phyloP scores from a whole-genome alignment of 2,329 filamentous ascomycete species.

The Trichoderma koningii region DNA sequence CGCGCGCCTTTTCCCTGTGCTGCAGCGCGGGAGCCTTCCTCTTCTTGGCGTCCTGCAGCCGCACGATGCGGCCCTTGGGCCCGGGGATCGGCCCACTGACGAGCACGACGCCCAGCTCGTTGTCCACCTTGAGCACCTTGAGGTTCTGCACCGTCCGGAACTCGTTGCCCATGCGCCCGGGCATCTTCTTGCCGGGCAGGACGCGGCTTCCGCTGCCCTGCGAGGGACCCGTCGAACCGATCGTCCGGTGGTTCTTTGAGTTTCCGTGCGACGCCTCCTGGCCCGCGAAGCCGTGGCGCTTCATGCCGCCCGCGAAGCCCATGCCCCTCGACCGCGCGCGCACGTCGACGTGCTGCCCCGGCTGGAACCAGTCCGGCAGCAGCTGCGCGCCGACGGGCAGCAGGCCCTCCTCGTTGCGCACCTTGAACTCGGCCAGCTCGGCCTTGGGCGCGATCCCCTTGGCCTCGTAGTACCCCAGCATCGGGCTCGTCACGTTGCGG shows the following conservation, averaged over 20 bases:
- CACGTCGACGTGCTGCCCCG: constrained; percentile 89
- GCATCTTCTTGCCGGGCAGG: constrained; percentile 95
- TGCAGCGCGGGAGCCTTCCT: constrained; percentile 62
- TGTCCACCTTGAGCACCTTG: constrained; percentile 83
- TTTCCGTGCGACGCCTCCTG: constrained; percentile 94
- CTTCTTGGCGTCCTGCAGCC: constrained; percentile 88
- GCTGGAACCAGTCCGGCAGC: constrained; percentile 85
- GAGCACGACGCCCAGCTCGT: constrained; percentile 82
- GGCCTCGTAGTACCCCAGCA: constrained; percentile 84
- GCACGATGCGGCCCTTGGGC: constrained; percentile 82
- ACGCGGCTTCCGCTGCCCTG: constrained; percentile 94
- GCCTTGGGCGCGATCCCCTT: constrained; percentile 82
- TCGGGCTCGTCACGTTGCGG: constrained; percentile 75
- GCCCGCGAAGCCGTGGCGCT: constrained; percentile 85
- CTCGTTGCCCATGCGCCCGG: constrained; percentile 90
- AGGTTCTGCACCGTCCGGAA: constrained; percentile 89
- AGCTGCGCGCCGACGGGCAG: constrained; percentile 74
- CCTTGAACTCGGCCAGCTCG: constrained; percentile 83
- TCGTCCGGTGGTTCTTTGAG: constrained; percentile 87
- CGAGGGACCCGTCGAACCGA: constrained; percentile 85
- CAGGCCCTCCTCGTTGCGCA: constrained; percentile 71
- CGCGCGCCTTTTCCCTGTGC: constrained; percentile 50
- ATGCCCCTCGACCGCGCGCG: constrained; percentile 78
- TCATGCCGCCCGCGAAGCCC: constrained; percentile 98
- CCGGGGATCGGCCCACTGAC: constrained; percentile 86